A percentile compares a stretch with the other conserved stretches of the same genome.
Conservation (phyloP, 768 basidiomycete genomes). For the Mycena crocata region DNA sequence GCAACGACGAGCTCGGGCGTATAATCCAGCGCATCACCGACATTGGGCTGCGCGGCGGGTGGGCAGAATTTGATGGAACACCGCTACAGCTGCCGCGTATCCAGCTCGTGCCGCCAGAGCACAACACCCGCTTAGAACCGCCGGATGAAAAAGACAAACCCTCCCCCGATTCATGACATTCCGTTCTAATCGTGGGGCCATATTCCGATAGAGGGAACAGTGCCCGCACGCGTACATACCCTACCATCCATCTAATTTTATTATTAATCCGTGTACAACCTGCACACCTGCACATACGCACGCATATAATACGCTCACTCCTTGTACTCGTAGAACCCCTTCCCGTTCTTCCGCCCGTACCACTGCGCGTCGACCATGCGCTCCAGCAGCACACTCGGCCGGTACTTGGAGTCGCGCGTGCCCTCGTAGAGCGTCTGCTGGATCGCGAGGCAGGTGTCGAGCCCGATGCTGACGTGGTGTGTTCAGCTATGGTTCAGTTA, state of each 20-base stretch:
- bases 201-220: too few relatives aligned
- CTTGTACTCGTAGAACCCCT: conserved; percentile 93
- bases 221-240: too few relatives aligned
- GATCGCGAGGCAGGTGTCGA: conserved; percentile 95
- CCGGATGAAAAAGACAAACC: too few relatives aligned
- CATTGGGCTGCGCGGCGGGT: conserved; percentile 71
- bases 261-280: too few relatives aligned
- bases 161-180: neutral
- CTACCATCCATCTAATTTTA: too few relatives aligned
- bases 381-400: conserved; percentile 89
- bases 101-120: conserved; percentile 41
- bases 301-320: too few relatives aligned
- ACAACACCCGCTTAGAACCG: conserved; percentile 2
- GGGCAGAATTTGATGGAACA: conserved; percentile 72
- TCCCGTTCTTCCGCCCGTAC: conserved; percentile 92
- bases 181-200: too few relatives aligned
- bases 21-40: conserved; percentile 77
- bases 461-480: conserved; percentile 80
- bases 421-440: conserved; percentile 90
- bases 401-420: conserved; percentile 94
- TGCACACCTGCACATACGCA: too few relatives aligned
- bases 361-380: conserved; percentile 98
- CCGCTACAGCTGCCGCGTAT: conserved; percentile 63
- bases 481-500: neutral
- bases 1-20: conserved; percentile 74